Percentiles rank a stretch among this genome's conserved stretches.
phyloP scores from a whole-genome alignment of 2,329 filamentous ascomycete genomes.

The Colletotrichum cuscutae region DNA sequence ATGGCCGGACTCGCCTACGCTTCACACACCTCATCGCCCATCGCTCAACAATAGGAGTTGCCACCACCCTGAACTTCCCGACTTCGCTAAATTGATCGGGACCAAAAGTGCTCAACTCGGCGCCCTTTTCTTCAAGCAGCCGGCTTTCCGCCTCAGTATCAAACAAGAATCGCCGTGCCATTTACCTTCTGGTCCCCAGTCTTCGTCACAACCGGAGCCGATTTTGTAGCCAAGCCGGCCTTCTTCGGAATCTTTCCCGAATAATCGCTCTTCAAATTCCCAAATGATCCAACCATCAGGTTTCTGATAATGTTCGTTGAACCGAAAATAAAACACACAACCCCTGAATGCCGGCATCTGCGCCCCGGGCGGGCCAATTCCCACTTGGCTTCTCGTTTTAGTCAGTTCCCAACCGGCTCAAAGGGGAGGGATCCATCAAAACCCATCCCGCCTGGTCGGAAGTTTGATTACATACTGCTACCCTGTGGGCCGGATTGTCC shows the following conservation, averaged over 20 bases:
- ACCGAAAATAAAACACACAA: constrained; percentile 4
- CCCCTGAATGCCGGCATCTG: constrained; percentile 32
- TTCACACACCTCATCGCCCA: constrained; percentile 1
- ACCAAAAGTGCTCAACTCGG: not conserved
- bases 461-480: constrained; percentile 30
- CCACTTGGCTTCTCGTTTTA: constrained; percentile 23
- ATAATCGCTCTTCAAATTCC: constrained; percentile 2
- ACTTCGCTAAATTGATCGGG: constrained; percentile 26
- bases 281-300: constrained; percentile 18
- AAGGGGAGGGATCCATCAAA: constrained; percentile 3
- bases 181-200: not conserved
- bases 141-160: not conserved
- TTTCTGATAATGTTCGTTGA: constrained; percentile 28
- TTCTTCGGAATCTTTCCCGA: constrained; percentile 26
- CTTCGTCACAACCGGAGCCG: not conserved
- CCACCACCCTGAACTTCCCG: constrained; percentile 31
- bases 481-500: not conserved
- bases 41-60: constrained; percentile 11
- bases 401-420: constrained; percentile 14
- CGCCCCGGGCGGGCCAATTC: constrained; percentile 30
- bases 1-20: constrained; percentile 11
- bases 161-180: not conserved
- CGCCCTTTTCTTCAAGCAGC: not conserved
- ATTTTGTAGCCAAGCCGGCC: constrained; percentile 10
- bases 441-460: constrained; percentile 13